Conservation (phyloP, 2,329 filamentous ascomycete genomes). For the Fusarium buxicola region DNA sequence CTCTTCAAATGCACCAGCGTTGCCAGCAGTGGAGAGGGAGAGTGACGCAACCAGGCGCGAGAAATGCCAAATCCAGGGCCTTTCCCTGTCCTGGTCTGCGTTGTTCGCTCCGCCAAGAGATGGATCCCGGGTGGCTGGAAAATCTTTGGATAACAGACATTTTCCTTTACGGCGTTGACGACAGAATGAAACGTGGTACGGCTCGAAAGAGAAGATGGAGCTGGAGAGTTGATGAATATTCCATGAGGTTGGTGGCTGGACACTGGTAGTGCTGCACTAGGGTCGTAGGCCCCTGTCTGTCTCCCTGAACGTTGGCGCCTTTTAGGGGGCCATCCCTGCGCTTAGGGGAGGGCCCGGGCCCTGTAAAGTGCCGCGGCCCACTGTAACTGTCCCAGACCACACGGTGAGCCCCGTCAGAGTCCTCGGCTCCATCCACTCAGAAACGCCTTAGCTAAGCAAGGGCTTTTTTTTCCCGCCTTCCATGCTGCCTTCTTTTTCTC, state of each 20-base stretch:
- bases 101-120: conserved; percentile 9
- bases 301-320: conserved; percentile 23
- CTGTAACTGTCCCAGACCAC: conserved; percentile 15
- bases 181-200: conserved; percentile 15
- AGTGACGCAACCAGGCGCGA: conserved; percentile 2
- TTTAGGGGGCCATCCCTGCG: conserved; percentile 20
- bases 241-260: conserved; percentile 34
- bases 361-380: conserved; percentile 21
- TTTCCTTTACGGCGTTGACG: not conserved
- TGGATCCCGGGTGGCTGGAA: conserved; percentile 1
- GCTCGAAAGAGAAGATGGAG: not conserved
- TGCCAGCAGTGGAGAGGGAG: too few species aligned
- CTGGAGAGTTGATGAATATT: conserved; percentile 16
- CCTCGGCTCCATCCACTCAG: conserved; percentile 13
- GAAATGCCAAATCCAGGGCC: not conserved
- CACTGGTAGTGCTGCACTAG: not conserved
- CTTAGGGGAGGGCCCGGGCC: conserved; percentile 9
- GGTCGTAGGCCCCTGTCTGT: not conserved
- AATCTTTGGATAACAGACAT: not conserved
- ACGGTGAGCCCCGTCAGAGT: conserved; percentile 18
- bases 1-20: too few species aligned
- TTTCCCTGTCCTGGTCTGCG: conserved; percentile 1
- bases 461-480: conserved; percentile 32
- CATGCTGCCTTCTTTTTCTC: conserved; percentile 44
- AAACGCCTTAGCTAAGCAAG: conserved; percentile 34